These are phyloP conservation scores for Blumeriella jaapii DNA, from an alignment of 2,329 filamentous ascomycete species.

Conservation along the genomic window DNA sequence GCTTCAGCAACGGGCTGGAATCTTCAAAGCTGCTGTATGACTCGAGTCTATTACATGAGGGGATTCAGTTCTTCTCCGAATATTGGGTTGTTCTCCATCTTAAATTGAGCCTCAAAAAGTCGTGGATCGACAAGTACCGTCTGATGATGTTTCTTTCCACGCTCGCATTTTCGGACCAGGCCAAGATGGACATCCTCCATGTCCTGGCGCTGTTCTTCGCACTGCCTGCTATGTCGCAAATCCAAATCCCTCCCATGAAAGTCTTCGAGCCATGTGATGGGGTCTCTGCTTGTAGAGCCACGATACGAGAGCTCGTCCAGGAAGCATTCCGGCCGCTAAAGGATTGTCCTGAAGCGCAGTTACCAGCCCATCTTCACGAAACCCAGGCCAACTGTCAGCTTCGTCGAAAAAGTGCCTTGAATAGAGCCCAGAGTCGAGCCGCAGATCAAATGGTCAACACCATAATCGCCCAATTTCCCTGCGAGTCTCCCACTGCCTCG, in stretches of 20 bases:
- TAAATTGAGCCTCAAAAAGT: background rate
- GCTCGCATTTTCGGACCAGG: constrained; percentile 15
- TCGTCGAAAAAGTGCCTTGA: background rate
- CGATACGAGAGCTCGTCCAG: background rate
- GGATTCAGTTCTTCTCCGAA: constrained; percentile 6
- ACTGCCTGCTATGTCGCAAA: constrained; percentile 8
- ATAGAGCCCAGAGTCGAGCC: background rate
- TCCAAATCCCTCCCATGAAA: background rate
- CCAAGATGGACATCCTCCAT: constrained; percentile 16
- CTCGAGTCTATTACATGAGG: background rate
- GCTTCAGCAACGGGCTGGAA: background rate
- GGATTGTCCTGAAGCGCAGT: background rate
- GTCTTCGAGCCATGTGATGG: background rate
- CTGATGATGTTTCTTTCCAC: constrained; percentile 24
- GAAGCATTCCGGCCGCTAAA: background rate
- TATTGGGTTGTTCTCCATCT: constrained; percentile 17
- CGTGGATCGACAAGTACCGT: constrained; percentile 14
- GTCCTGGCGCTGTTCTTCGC: constrained; percentile 20
- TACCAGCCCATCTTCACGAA: background rate
- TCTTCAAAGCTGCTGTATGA: background rate
- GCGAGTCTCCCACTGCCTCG: background rate
- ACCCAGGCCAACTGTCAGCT: background rate
- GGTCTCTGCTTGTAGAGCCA: background rate
- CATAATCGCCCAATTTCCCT: background rate
- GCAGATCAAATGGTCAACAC: background rate